Evolutionary conservation across 1,139 yeast genomes (phyloP), one percentile per base, ranked within the genome.

Genomic region (Diutina mesorugosa): DNA sequence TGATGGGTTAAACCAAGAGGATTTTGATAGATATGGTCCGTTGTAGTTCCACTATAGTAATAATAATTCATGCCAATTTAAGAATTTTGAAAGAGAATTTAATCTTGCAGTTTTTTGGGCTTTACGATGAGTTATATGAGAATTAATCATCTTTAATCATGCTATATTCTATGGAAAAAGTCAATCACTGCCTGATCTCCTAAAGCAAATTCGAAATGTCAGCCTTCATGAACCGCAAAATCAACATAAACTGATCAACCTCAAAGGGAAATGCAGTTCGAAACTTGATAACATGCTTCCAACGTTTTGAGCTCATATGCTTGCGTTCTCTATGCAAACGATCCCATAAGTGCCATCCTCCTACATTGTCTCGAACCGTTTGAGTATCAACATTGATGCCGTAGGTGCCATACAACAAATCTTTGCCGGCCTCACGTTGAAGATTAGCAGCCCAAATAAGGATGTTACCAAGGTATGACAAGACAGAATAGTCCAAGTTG

Each of bases 291-390:
- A 76, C 66, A 59, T 75, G 79, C 59, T 76, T 76, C 80, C 80
- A 76, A 61, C 80, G 67, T 60, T 74, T 74, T 56, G 75, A 67
- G 59, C 74, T 74, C 65, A 75, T 73, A 8, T 70, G 64, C 38
- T 69, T 65, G 28, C 67, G 63, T 58, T 71, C 72, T 58, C 73
- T 69, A 56, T 68, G 68, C 56, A 75, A 64, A 51, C 72, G 69
- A 63, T 75, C 79, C 80, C 80, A 76, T 56, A 76, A 68, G 61
- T 74, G 75, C 59, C 64, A 67, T 0, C 80, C 80, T n/a, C 80
- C 80, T 41, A 75, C 64, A 45, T 65, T 63, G 10, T 65, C 64
- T 57, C 65, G 65, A 29, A 73, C 63, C 26, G 60, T 59, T 6
- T 61, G 55, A 10, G 61, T 61, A 10, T 69, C 55, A 38, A 68